Evolutionary conservation across 2,329 filamentous ascomycete genomes (phyloP), one percentile per base, ranked within the genome.

Genomic region (Penicillium sp.): DNA sequence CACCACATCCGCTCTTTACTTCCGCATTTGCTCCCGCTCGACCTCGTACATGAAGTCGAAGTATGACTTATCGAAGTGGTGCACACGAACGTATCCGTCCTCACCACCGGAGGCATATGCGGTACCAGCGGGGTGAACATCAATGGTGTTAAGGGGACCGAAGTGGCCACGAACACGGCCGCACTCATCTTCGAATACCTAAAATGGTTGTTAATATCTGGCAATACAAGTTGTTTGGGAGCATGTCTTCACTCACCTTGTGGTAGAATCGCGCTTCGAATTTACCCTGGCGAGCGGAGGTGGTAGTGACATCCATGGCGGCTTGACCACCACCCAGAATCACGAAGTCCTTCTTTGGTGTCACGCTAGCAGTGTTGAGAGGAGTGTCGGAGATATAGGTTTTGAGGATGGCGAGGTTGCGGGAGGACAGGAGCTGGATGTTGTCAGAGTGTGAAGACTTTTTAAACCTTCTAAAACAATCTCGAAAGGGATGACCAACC

Each of bases 261-360:
- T 99, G 94, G 83, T 97, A 99, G 84, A 99, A 99, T 63, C 94
- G 87, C 41, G 94, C 94, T 78, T 99, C 94, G 81, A 99, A 99
- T 80, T 97, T 97, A 79, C 94, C 94, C 82, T 99, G 94, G 64
- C 94, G 86, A 46, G 91, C 87, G 32, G 88, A 88, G 47, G 94
- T 97, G 51, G 90, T 95, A 55, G 94, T 99, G 77, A 99, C 94
- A 72, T 97, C 93, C 91, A 97, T 97, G 72, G 94, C 94, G 62
- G 92, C 94, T 79, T 99, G 94, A 67, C 94, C 94, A 85, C 94
- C 94, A 68, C 94, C 94, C 41, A 99, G 88, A 70, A 99, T 95
- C 63, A 99, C 93, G 72, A 90, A 99, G 73, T 97, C 91, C 80
- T 97, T 97, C 78, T 95, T 94, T 51, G 90, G 86, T 13, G 92